A percentile compares a stretch with the other conserved stretches of the same genome.
Conservation (phyloP, 306 rosid genomes). For the Vicia villosa region DNA sequence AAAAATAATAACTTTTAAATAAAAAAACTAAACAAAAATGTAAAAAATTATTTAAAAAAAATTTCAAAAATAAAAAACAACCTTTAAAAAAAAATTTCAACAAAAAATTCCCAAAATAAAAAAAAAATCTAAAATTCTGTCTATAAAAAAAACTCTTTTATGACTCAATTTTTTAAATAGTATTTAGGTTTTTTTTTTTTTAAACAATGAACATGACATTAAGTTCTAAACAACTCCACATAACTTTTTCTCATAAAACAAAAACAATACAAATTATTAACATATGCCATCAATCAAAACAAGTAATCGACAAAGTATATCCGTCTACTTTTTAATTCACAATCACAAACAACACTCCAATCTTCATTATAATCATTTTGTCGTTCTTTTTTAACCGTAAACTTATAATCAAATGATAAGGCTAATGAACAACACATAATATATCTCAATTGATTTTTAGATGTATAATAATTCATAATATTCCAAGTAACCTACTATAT, state of each 20-base stretch:
- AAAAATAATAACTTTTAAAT: too few species aligned
- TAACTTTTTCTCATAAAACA: neutral
- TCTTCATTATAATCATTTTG: neutral
- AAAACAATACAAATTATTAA: neutral
- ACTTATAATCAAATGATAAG: slow-evolving; percentile 14
- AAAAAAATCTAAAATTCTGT: too few species aligned
- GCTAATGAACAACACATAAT: slow-evolving; percentile 21
- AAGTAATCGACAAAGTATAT: neutral
- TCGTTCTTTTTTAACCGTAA: neutral
- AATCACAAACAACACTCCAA: slow-evolving; percentile 3
- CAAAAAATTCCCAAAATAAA: too few species aligned
- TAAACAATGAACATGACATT: neutral
- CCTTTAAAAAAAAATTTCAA: too few species aligned
- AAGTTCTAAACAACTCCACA: neutral
- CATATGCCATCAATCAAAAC: neutral
- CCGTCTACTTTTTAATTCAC: neutral
- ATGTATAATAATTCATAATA: slow-evolving; percentile 1
- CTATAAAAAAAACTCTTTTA: too few species aligned
- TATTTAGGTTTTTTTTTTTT: too few species aligned
- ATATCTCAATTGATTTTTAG: neutral
- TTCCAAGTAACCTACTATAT: neutral
- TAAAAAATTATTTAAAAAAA: too few species aligned
- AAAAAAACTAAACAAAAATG: too few species aligned
- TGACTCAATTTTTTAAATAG: neutral
- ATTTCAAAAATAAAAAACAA: too few species aligned